Percentiles rank a stretch among this genome's conserved stretches.
phyloP scores from a whole-genome alignment of 2,329 filamentous ascomycete species.

The Pyrenophora tritici-repentis region DNA sequence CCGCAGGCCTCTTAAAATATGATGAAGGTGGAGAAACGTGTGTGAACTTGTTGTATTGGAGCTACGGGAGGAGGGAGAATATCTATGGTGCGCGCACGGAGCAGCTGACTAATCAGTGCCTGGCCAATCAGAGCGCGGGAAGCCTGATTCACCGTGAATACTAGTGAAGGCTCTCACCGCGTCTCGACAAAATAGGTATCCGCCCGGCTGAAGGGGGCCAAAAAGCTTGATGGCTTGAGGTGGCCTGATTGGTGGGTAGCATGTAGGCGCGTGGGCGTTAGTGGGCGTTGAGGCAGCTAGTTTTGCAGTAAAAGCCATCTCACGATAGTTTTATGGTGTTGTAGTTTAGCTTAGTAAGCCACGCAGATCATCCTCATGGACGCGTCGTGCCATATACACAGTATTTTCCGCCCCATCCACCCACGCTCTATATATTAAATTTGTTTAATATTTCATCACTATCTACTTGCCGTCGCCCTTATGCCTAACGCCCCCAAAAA shows the following conservation, averaged over 20 bases:
- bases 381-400: no score
- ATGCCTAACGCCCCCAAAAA: constrained; percentile 1
- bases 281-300: not conserved
- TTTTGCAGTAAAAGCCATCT: constrained; percentile 4
- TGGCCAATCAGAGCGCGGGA: no score
- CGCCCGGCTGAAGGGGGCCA: not conserved
- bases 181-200: not conserved
- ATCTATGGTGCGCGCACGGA: no score
- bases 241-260: not conserved
- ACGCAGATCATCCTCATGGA: no score
- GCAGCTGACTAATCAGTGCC: no score
- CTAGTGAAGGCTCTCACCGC: no score
- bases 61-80: no score
- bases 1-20: not conserved
- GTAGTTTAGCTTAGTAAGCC: not conserved
- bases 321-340: constrained; percentile 4
- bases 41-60: no score
- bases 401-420: not conserved
- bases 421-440: not conserved
- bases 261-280: no score
- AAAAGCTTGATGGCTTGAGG: not conserved
- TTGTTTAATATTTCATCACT: not conserved
- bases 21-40: no score
- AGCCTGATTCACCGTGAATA: no score
- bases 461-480: no score